phyloP scores from a whole-genome alignment of 192 early-diverging fungal genomes.

The Phycomyces nitens region DNA sequence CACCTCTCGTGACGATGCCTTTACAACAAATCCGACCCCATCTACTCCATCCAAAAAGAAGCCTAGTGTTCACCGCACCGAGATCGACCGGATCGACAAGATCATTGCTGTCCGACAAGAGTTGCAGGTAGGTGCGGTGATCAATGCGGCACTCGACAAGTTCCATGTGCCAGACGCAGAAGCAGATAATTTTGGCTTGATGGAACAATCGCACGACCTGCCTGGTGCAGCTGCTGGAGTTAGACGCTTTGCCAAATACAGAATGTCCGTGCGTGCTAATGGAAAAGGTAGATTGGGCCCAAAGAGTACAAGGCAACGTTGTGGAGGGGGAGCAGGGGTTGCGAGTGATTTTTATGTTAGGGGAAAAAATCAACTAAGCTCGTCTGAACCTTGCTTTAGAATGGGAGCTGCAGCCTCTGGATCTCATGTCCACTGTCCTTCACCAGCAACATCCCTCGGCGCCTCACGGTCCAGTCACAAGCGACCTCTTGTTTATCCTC shows the following conservation, averaged over 20 bases:
- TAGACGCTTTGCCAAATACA: constrained; percentile 10
- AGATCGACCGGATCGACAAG: constrained; percentile 31
- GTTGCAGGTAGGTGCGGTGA: constrained; percentile 41
- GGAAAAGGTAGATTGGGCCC: constrained; percentile 9
- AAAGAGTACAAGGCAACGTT: background rate
- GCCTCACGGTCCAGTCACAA: constrained; percentile 14
- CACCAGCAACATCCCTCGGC: constrained; percentile 6
- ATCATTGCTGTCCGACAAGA: constrained; percentile 39
- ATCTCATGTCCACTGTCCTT: constrained; percentile 19
- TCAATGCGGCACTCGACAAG: constrained; percentile 42
- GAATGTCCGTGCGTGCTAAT: constrained; percentile 14
- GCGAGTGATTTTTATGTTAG: background rate
- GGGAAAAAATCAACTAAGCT: no score
- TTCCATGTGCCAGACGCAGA: constrained; percentile 41
- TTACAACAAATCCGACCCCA: constrained; percentile 4
- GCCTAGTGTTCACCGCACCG: background rate
- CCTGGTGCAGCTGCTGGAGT: background rate
- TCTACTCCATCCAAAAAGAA: constrained; percentile 10
- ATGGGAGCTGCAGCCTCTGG: constrained; percentile 9
- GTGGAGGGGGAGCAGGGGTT: background rate
- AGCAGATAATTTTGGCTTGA: constrained; percentile 9
- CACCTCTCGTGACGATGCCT: constrained; percentile 1
- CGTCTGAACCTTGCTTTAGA: background rate
- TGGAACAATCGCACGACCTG: constrained; percentile 1
- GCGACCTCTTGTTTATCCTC: constrained; percentile 21